Evolutionary conservation across 768 basidiomycete species (phyloP).

Genomic region (Lactarius sanguifluus): DNA sequence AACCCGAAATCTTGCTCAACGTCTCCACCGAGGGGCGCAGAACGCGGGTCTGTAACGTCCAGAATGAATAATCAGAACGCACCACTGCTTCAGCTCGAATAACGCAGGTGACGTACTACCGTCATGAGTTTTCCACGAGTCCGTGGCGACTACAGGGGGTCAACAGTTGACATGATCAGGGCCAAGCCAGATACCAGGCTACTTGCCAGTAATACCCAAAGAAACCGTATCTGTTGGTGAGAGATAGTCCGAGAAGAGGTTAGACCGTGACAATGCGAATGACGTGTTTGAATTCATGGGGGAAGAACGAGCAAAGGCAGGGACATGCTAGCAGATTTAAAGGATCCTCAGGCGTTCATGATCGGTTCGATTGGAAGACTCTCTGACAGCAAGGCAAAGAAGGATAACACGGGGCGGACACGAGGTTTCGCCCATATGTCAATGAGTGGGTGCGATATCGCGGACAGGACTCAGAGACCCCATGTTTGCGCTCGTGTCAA

Average conservation of each 20-base stretch:
- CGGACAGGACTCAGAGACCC: neutral
- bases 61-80: neutral
- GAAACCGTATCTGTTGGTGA: neutral
- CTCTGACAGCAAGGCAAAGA: neutral
- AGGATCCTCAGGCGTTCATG: neutral
- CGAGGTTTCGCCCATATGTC: neutral
- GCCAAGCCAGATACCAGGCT: neutral
- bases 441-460: neutral
- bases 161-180: neutral
- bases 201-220: neutral
- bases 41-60: neutral
- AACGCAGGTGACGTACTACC: neutral
- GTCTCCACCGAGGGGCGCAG: neutral
- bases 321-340: neutral
- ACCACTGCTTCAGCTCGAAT: neutral
- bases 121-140: neutral
- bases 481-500: neutral
- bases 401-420: neutral
- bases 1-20: neutral
- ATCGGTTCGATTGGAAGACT: neutral
- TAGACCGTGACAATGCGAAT: neutral
- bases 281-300: neutral
- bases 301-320: neutral
- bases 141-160: neutral
- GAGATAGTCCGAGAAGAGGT: neutral